Base-by-base conservation (phyloP, 2,329 filamentous ascomycete genomes). In the Stachybotrys echinatus region DNA sequence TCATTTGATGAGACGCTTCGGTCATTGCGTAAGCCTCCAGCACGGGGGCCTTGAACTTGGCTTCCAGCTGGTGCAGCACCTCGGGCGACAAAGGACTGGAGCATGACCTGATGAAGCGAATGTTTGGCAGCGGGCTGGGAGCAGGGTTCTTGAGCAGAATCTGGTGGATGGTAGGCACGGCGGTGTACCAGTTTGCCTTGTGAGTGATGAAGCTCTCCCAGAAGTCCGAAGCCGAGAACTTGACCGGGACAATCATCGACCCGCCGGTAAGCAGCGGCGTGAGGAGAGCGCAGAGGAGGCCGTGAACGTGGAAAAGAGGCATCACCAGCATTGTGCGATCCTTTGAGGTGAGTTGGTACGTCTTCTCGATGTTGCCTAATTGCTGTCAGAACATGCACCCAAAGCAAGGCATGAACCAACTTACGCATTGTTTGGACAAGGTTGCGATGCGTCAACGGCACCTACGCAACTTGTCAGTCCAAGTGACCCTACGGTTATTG, bases 21-120 rank as follows among this genome's bases (percentile, higher is more conserved):
- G 90, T 95, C 90, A 95, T 95, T 56, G 90, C 90, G 61, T 95
- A 95, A 10, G 90, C 90, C 71, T 95, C 90, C 18, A 95, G 77
- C 0, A 95, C 90, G 0, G 90, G 89, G 0, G 90, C 88, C 47
- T 83, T 76, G 65, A 91, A 88, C 0, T 83, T 78, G 59, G 82
- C 77, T 63, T 95, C 89, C 5, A 95, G 79, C 59, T 89, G 85
- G 54, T 89, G 78, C 71, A 94, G 92, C 47, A 84, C 84, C 54
- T 89, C 91, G 1, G 90, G 90, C 3, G 88, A 88, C 14, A 95
- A 76, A 0, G 89, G 89, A 19, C 87, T 91, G 12, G 88, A 92
- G 73, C 90, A 95, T 14, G 89, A 94, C 56, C 90, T 82, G 62
- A 95, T 92, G 71, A 95, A 95, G 57, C 90, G 83, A 61, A 95